Base-by-base conservation (phyloP, 2,329 filamentous ascomycete genomes). In the Endocalyx cinctus region DNA sequence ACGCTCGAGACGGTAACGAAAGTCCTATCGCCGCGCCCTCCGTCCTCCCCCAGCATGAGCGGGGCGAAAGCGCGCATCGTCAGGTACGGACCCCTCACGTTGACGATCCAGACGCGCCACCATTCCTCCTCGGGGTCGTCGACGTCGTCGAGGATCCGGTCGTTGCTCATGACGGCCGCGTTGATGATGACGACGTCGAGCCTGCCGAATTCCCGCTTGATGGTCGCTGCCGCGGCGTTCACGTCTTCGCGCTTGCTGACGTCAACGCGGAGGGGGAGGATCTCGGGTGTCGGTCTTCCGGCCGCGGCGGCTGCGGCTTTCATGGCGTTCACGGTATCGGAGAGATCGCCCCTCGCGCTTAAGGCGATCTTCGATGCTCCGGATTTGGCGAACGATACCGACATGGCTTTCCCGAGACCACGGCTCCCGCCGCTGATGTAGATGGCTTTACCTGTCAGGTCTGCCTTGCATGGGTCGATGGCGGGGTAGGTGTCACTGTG, bases 61-160 rank as follows among this genome's bases (percentile, higher is more conserved):
- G 68, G 67, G 6, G 74, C 43, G 26, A 74, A 68, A 1, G 63
- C 57, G n/a, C 63, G 59, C 5, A 61, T 52, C 10, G 67, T 47
- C 2, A 72, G 52, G 42, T 67, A 73, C 0, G 60, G 48, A 0
- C 71, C 74, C 13, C 61, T 58, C 10, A 74, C 27, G 43, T 76
- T 77, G 25, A 72, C 57, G 29, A 68, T 61, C 49, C 61, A 67
- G 0, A 60, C 61, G 14, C 58, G 51, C 58, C 55, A 59, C 60
- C 60, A 66, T n/a, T n/a, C n/a, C 2, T 39, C 42, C 1, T 55
- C 54, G 5, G 54, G 47, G 17, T 60, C 47, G 7, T 34, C 47
- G 5, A 58, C 51, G 7, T 34, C 47, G 5, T 59, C 51, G 3
- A 43, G 34, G 17, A 62, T 44, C 11, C 12, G 16, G 6, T 27